A percentile compares a stretch with the other conserved stretches of the same genome.
These are phyloP conservation scores for Globisporangium viniferum DNA, from an alignment of 352 stramenopile species.

Conservation along the genomic window DNA sequence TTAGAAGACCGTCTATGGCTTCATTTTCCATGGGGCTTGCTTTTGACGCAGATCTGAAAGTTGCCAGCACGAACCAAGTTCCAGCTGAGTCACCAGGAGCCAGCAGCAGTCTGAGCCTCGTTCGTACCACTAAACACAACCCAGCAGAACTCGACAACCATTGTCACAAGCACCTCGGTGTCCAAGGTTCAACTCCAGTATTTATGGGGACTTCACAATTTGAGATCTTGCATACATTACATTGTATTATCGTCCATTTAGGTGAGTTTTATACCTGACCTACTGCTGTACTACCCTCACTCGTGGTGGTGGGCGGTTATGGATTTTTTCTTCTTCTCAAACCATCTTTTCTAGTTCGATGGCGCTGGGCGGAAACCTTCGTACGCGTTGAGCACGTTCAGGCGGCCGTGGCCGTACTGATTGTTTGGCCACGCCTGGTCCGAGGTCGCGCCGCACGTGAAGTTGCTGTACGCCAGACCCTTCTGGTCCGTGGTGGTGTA, in stretches of 20 bases:
- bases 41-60: neutral
- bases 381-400: slow-evolving; percentile 23
- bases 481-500: slow-evolving; percentile 15
- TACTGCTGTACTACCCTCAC: neutral
- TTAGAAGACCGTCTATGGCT: neutral
- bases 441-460: slow-evolving; percentile 23
- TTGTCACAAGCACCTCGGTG: neutral
- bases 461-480: slow-evolving; percentile 8
- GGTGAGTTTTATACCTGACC: neutral
- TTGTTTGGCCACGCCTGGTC: slow-evolving; percentile 38
- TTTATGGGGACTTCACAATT: neutral
- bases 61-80: neutral
- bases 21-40: neutral
- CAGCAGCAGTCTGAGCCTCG: neutral
- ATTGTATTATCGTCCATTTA: neutral
- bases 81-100: neutral
- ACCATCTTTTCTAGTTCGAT: neutral
- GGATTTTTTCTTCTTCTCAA: neutral
- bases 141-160: neutral
- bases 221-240: neutral
- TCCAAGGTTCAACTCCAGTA: neutral
- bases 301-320: neutral
- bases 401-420: slow-evolving; percentile 26
- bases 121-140: neutral
- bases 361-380: slow-evolving; percentile 17